Evolutionary conservation across 257 asterid species (phyloP), one percentile per base, ranked within the genome.

Genomic region (Penstemon davidsonii): DNA sequence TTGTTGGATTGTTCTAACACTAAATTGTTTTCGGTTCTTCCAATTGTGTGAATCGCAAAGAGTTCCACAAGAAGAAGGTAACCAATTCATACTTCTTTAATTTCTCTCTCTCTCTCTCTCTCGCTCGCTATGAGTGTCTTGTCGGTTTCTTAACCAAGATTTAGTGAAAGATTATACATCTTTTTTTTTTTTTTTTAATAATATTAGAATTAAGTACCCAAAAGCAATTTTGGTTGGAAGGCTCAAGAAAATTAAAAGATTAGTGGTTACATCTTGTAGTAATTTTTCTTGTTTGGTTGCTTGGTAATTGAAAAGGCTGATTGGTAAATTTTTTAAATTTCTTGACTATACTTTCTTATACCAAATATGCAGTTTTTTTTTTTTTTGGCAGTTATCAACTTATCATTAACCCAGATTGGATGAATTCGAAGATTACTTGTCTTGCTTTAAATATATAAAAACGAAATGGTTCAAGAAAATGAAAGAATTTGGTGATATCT

Each of bases 21-120:
- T 71, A 43, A 67, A 19, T 19, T 78, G 71, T 62, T 66, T 66
- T 15, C 59, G 73, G 47, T 19, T 76, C 12, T 61, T 73, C 62
- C 75, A 78, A 37, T 74, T 76, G 60, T 66, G 75, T n/a, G 77
- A 73, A 9, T 72, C 88, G 41, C 86, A 83, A 72, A 82, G 74
- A 58, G 88, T 83, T 55, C 88, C 88, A 4, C 79, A 68, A 66
- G 79, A 73, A 55, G 88, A 83, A 80, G 88, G 86, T 80, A 10
- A 51, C 61, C 7, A 70, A 60, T 68, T 78, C 56, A 38, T 54
- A 61, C 47, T 49, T 64, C 2, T 4, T 6, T 65, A 5, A 15
- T 4, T 45, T 7, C 19, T 39, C 51, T 19, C 7, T 52, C 18
- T 39, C 64, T 55, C 18, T 15, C 18, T 15, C 18, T 15, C 18